Conservation (phyloP, 345 rosid species). For the Eucalyptus melliodora region DNA sequence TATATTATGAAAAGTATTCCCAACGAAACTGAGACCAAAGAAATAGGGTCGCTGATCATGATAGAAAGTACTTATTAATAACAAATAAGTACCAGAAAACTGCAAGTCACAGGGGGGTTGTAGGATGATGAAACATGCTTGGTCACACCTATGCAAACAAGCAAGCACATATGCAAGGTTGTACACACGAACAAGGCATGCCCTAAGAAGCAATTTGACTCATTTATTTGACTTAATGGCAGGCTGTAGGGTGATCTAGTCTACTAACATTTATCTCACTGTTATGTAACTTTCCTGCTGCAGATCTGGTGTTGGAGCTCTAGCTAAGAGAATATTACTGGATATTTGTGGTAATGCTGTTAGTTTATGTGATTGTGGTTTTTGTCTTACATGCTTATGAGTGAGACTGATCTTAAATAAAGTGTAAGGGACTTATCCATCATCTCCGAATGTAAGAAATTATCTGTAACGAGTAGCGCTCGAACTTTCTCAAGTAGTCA, state of each 20-base stretch:
- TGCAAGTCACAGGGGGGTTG: not conserved
- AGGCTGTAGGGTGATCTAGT: not conserved
- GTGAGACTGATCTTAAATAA: not conserved
- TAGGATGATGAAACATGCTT: not conserved
- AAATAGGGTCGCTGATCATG: not conserved
- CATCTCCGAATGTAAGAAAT: not conserved
- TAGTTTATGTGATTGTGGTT: not conserved
- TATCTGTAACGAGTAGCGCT: not conserved
- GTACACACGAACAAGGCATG: not conserved
- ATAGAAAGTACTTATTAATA: not conserved
- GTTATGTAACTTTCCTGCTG: constrained; percentile 5
- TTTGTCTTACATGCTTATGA: not conserved
- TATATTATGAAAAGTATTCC: not conserved
- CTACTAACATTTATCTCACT: not conserved
- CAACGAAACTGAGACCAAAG: not conserved
- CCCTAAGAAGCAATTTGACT: not conserved
- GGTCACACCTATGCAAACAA: not conserved
- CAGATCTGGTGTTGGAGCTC: constrained; percentile 94
- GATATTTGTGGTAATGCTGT: not conserved
- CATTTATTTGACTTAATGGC: not conserved
- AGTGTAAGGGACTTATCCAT: not conserved
- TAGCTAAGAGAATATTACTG: constrained; percentile 6
- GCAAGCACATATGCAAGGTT: not conserved
- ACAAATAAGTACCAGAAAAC: not conserved
- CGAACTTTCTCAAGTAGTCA: not conserved